A percentile compares a stretch with the other conserved stretches of the same genome.
Conservation (phyloP, 176 grass and related monocot genomes). For the Otatea glauca region DNA sequence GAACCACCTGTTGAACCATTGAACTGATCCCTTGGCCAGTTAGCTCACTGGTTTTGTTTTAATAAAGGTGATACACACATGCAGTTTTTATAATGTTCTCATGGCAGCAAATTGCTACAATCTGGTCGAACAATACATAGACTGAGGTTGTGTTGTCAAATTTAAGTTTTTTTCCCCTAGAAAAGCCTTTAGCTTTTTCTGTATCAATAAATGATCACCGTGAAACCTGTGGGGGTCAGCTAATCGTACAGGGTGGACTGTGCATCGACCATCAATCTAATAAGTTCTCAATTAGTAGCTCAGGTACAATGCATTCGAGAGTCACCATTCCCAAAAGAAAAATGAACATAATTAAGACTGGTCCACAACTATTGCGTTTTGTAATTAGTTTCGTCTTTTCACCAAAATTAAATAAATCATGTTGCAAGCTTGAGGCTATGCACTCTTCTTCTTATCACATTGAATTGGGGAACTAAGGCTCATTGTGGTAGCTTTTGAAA, state of each 20-base stretch:
- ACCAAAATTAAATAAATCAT: not conserved
- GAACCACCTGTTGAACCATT: too few species aligned
- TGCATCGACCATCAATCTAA: not conserved
- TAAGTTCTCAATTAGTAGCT: not conserved
- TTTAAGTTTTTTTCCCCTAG: not conserved
- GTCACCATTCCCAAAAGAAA: not conserved
- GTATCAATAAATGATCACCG: not conserved
- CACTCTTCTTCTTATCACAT: not conserved
- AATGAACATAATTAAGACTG: slow-evolving; percentile 5
- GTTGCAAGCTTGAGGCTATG: not conserved
- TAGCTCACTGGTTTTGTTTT: not conserved
- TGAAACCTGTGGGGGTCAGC: slow-evolving; percentile 4
- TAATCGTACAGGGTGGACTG: slow-evolving; percentile 22
- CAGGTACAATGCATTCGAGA: slow-evolving; percentile 13
- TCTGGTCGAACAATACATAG: slow-evolving; percentile 5
- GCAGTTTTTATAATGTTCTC: not conserved
- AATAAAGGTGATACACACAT: not conserved
- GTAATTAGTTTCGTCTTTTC: not conserved
- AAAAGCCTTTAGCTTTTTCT: not conserved
- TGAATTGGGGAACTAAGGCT: not conserved
- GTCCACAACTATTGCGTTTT: not conserved
- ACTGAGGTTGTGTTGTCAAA: not conserved
- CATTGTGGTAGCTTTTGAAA: not conserved
- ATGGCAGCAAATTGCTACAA: slow-evolving; percentile 10
- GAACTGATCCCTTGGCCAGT: too few species aligned